Evolutionary conservation across 345 rosid species (phyloP).

Genomic region (Linum lewisii): DNA sequence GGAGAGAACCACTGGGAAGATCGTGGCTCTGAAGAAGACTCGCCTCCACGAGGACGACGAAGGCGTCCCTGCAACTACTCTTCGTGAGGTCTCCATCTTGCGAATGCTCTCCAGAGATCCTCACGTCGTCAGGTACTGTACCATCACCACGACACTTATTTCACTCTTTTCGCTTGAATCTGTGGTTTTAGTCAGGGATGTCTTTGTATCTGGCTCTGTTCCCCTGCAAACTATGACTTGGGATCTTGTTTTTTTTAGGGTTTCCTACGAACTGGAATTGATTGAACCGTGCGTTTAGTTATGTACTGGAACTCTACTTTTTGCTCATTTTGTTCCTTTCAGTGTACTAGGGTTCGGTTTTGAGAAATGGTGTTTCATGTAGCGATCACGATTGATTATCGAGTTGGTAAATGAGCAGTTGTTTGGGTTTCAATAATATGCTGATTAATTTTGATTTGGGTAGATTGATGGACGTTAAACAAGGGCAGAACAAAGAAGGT

Average conservation of each 20-base stretch:
- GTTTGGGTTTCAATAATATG: not conserved
- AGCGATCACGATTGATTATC: not conserved
- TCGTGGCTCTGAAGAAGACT: conserved; percentile 95
- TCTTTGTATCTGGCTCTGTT: not conserved
- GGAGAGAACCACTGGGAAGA: conserved; percentile 83
- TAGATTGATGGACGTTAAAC: conserved; percentile 6
- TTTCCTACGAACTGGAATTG: not conserved
- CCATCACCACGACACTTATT: not conserved
- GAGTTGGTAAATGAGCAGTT: not conserved
- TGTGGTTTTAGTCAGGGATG: not conserved
- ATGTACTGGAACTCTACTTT: not conserved
- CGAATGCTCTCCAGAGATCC: conserved; percentile 98
- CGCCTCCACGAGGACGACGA: conserved; percentile 97
- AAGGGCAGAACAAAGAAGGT: conserved; percentile 3
- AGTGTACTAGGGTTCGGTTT: not conserved
- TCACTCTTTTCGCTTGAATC: not conserved
- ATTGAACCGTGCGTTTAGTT: not conserved
- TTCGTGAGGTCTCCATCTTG: conserved; percentile 93
- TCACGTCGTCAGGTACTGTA: conserved; percentile 73
- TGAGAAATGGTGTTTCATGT: not conserved
- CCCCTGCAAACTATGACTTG: not conserved
- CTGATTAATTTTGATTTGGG: not conserved
- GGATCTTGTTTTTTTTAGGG: not conserved
- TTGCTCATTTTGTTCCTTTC: too few relatives aligned
- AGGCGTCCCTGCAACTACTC: conserved; percentile 98